Evolutionary conservation across 495 filamentous ascomycete species (phyloP).

Genomic region (Tetracladium marchalianum): DNA sequence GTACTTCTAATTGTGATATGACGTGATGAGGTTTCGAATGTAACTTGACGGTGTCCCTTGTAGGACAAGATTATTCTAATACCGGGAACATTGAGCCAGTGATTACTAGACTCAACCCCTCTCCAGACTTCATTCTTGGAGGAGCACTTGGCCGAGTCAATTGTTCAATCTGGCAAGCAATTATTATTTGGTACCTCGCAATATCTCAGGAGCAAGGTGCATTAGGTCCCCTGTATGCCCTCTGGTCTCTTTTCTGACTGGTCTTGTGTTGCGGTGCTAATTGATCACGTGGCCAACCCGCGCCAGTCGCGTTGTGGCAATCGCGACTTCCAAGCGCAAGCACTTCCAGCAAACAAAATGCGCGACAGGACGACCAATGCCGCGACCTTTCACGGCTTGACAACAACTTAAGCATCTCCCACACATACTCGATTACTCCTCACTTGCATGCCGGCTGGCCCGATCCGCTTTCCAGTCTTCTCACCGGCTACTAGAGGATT

Average conservation of each 20-base stretch:
- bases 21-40: not conserved
- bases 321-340: conserved; percentile 7
- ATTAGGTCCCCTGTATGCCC: too few species aligned
- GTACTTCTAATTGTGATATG: not conserved
- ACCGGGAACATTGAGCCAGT: too few species aligned
- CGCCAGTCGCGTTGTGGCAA: not conserved
- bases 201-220: too few species aligned
- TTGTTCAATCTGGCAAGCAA: too few species aligned
- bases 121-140: too few species aligned
- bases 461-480: conserved; percentile 11
- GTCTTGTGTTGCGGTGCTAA: too few species aligned
- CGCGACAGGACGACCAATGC: not conserved
- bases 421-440: not conserved
- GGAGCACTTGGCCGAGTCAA: too few species aligned
- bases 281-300: not conserved
- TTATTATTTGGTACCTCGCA: too few species aligned
- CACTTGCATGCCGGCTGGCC: conserved; percentile 20
- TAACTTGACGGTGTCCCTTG: too few species aligned
- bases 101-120: too few species aligned
- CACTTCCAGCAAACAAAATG: not conserved
- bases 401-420: conserved; percentile 5
- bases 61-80: too few species aligned
- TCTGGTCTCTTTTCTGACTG: too few species aligned
- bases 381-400: conserved; percentile 3
- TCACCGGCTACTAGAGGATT: conserved; percentile 9